phyloP scores from a whole-genome alignment of 2,329 filamentous ascomycete genomes.

The Hypoxylon sp. region DNA sequence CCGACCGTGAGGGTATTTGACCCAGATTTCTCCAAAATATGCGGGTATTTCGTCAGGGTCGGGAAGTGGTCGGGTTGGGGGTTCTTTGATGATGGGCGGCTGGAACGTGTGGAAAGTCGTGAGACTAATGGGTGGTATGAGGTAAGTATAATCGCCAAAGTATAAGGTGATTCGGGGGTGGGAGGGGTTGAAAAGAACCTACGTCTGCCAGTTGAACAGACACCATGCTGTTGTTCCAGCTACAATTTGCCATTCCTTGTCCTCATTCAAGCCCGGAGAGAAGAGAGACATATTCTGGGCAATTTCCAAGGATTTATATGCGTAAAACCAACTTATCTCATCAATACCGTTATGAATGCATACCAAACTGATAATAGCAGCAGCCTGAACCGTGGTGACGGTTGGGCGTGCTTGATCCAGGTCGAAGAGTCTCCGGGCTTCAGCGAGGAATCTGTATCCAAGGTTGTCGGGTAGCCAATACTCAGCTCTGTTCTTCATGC shows the following conservation, averaged over 20 bases:
- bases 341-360: constrained; percentile 52
- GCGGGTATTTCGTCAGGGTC: constrained; percentile 42
- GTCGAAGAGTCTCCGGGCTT: constrained; percentile 59
- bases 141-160: constrained; percentile 13
- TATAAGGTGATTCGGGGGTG: not conserved
- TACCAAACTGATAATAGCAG: constrained; percentile 53
- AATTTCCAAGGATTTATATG: constrained; percentile 44
- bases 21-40: constrained; percentile 58
- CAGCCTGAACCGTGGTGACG: constrained; percentile 57
- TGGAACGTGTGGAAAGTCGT: constrained; percentile 47
- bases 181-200: constrained; percentile 18
- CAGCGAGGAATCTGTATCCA: constrained; percentile 57
- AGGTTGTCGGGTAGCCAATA: constrained; percentile 58
- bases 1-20: constrained; percentile 55
- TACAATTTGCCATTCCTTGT: constrained; percentile 39
- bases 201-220: constrained; percentile 56
- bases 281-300: constrained; percentile 49
- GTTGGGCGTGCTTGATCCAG: constrained; percentile 49
- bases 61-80: constrained; percentile 54
- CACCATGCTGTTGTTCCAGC: constrained; percentile 56
- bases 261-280: constrained; percentile 31
- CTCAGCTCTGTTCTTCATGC: constrained; percentile 52
- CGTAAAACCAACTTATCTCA: constrained; percentile 46
- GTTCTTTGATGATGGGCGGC: constrained; percentile 51
- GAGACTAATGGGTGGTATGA: constrained; percentile 34